Base-by-base conservation (phyloP, 179 eudicot genomes). In the Monotropa hypopitys region DNA sequence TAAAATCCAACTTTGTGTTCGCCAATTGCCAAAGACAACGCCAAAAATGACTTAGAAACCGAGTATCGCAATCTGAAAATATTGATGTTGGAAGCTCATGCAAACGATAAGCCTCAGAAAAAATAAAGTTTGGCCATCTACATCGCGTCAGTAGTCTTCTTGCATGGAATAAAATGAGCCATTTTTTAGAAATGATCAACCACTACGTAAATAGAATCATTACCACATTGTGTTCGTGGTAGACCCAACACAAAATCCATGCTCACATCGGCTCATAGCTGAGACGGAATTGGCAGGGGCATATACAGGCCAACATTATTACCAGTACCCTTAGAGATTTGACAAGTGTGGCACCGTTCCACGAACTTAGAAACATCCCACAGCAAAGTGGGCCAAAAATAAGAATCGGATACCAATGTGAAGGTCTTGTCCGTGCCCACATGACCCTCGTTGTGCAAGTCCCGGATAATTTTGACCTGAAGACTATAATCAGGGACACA, bases 211-310 rank as follows among this genome's bases (percentile, higher is more conserved):
- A 77, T 56, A 20, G 61, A 78, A 10, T 78, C 61, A 0, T 9
- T 1, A 0, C 81, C 72, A 0, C 38, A 20, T 49, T 78, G 81
- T 0, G 62, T 72, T 1, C 72, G 8, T 0, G 49, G 81, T n/a
- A 78, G 20, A 1, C 72, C 77, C 10, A 71, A 4, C 0, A 71
- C 23, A 62, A 78, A 71, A 32, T 78, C 72, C 81, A 78, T 78
- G 11, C 56, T 16, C 1, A 51, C 20, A 13, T 16, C 18, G 3
- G 4, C 20, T 4, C 56, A 51, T 15, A n/a, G 74, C 26, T 70
- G 56, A 5, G 2, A 4, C 11, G 43, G 33, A 45, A 45, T 45
- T 0, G 54, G 74, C 0, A 45, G 16, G 2, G 74, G 26, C 30
- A n/a, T 43, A 20, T 46, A 70, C 0, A 70, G 8, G 2, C 74